Evolutionary conservation across 305 asterid genomes (phyloP).

Genomic region (Lippia alba): DNA sequence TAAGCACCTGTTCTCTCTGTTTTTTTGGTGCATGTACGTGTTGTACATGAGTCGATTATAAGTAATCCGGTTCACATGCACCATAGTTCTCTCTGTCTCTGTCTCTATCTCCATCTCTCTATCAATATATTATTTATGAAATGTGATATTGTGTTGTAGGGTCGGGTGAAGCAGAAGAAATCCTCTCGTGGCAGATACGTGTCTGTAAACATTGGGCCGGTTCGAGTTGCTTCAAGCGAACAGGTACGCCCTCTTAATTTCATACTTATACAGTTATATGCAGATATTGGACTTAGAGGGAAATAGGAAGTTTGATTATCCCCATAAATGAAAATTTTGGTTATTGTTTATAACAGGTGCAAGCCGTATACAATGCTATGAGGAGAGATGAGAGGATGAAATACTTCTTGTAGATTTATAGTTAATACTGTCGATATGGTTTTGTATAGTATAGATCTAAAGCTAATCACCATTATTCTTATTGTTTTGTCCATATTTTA

Average conservation of each 20-base stretch:
- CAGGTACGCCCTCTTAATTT: neutral
- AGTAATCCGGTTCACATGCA: neutral
- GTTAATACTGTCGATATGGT: neutral
- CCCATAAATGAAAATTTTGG: too few species aligned
- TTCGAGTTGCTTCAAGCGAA: neutral
- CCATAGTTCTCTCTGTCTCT: neutral
- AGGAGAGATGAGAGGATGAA: neutral
- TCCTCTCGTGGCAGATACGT: neutral
- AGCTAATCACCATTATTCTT: too few species aligned
- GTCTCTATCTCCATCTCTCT: neutral
- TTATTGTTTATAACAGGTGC: neutral
- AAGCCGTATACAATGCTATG: neutral
- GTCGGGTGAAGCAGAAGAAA: neutral
- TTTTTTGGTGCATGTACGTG: neutral
- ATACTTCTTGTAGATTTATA: neutral
- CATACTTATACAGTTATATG: too few species aligned
- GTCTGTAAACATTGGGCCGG: constrained; percentile 1
- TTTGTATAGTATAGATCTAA: neutral
- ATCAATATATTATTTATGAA: too few species aligned
- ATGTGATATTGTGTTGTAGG: neutral
- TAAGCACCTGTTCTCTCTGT: constrained; percentile 31
- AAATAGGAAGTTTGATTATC: too few species aligned
- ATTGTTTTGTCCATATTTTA: too few species aligned
- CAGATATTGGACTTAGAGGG: too few species aligned
- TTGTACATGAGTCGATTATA: neutral